Evolutionary conservation across 2,329 filamentous ascomycete genomes (phyloP), one percentile per base, ranked within the genome.

Genomic region (Malbranchea cinnamomea): DNA sequence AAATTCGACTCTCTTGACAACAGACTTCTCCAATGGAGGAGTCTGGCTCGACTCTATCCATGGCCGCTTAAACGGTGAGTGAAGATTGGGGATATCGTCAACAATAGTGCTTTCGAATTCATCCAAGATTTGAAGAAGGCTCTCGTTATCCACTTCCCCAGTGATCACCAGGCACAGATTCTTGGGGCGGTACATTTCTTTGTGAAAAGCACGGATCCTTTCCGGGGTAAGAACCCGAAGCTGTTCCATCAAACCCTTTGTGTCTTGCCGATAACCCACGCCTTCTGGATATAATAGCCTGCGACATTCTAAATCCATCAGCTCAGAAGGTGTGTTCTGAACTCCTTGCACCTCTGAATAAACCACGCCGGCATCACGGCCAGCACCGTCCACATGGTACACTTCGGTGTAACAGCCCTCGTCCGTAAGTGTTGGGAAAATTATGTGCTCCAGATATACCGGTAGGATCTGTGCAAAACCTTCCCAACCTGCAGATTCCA

Each of bases 341-440:
- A 93, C 74, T 14, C 77, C 89, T 56, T 98, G 89, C 89, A 98
- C 98, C 57, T 98, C 89, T 0, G 87, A 94, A 56, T 98, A 98
- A 6, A 98, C 89, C 1, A 94, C 85, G 38, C 84, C 89, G 23
- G 89, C 89, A 65, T 98, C 89, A 39, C 95, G 79, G 33, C 89
- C 89, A 41, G 81, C 74, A 10, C 83, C 87, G 49, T 98, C 83
- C 32, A 98, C 71, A 51, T 98, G 89, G 59, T 93, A 84, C 2
- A 98, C 89, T 54, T 98, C 89, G 2, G 89, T 98, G 41, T 87
- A 78, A 50, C 91, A 94, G 7, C 74, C 83, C 33, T 85, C 79
- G 53, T 98, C 87, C 1, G 85, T 95, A 37, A 98, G 64, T 5
- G 83, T 93, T 0, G 89, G 89, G 6, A 91, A 63, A 38, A 98